phyloP scores from a whole-genome alignment of 106 monocot genomes.

The Agapanthus africanus region DNA sequence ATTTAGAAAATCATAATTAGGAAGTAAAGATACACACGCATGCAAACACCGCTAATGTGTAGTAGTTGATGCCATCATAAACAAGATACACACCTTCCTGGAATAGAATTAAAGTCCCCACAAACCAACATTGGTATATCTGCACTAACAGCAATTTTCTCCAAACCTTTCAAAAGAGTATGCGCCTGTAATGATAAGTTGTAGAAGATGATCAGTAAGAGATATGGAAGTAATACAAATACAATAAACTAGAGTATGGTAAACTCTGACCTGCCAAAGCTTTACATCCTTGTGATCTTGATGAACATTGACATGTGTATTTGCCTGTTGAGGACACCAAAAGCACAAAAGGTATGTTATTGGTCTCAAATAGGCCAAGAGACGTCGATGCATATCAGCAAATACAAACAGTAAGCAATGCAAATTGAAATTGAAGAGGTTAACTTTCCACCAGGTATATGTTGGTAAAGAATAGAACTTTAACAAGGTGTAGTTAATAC shows the following conservation, averaged over 20 bases:
- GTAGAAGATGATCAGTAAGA: not conserved
- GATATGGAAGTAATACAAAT: not conserved
- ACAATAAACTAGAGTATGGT: not conserved
- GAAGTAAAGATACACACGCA: too few species aligned
- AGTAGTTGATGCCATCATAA: not conserved
- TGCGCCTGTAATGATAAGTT: conserved; percentile 51
- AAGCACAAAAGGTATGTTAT: not conserved
- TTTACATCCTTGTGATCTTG: conserved; percentile 67
- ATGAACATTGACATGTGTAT: conserved; percentile 54
- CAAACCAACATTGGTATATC: conserved; percentile 97
- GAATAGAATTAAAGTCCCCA: conserved; percentile 91
- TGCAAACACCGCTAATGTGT: too few species aligned
- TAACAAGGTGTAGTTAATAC: not conserved
- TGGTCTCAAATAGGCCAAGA: not conserved
- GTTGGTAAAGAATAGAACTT: not conserved
- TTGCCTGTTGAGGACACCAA: conserved; percentile 55
- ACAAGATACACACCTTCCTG: conserved; percentile 55
- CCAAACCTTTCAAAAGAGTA: conserved; percentile 88
- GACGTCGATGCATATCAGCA: not conserved
- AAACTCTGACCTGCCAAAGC: conserved; percentile 77
- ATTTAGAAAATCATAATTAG: not conserved
- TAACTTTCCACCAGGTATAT: not conserved
- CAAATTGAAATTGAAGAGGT: not conserved
- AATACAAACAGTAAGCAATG: not conserved
- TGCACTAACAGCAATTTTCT: conserved; percentile 85